Conservation (phyloP, 148 eudicot species). For the Arbutus unedo region DNA sequence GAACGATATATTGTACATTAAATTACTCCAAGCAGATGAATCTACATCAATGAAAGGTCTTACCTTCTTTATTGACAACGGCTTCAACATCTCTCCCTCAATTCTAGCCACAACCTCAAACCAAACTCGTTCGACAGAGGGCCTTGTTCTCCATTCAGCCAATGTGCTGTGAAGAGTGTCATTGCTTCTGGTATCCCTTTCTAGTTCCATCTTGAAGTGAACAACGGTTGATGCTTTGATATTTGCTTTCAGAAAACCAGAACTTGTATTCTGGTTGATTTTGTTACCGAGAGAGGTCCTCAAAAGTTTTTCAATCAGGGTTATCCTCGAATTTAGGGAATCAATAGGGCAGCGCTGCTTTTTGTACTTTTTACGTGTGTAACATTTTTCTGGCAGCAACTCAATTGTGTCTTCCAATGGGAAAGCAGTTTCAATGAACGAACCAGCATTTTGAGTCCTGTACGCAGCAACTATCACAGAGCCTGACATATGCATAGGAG, state of each 20-base stretch:
- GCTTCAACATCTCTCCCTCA: slow-evolving; percentile 46
- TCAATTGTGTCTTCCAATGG: slow-evolving; percentile 37
- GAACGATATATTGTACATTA: slow-evolving; percentile 54
- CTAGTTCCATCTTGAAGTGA: slow-evolving; percentile 51
- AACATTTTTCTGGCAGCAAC: slow-evolving; percentile 52
- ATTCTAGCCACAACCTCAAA: slow-evolving; percentile 53
- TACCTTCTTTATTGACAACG: slow-evolving; percentile 37
- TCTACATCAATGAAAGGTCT: slow-evolving; percentile 39
- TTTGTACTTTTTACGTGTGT: slow-evolving; percentile 20
- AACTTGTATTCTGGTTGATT: slow-evolving; percentile 11
- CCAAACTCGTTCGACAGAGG: slow-evolving; percentile 39
- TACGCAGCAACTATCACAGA: slow-evolving; percentile 49
- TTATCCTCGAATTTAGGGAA: slow-evolving; percentile 30
- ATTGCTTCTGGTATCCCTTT: slow-evolving; percentile 36
- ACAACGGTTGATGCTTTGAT: slow-evolving; percentile 34
- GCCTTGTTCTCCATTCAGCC: slow-evolving; percentile 64
- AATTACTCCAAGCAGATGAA: slow-evolving; percentile 55
- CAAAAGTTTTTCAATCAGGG: slow-evolving; percentile 35
- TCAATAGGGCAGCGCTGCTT: slow-evolving; percentile 26
- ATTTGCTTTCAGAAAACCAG: slow-evolving; percentile 33
- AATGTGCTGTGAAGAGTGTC: slow-evolving; percentile 30
- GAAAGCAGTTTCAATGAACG: slow-evolving; percentile 26
- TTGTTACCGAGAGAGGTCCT: slow-evolving; percentile 26
- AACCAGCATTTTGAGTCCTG: slow-evolving; percentile 29
- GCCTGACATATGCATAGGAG: slow-evolving; percentile 47